phyloP scores from a whole-genome alignment of 1,139 yeast genomes.

The Suhomyces coccinellae region DNA sequence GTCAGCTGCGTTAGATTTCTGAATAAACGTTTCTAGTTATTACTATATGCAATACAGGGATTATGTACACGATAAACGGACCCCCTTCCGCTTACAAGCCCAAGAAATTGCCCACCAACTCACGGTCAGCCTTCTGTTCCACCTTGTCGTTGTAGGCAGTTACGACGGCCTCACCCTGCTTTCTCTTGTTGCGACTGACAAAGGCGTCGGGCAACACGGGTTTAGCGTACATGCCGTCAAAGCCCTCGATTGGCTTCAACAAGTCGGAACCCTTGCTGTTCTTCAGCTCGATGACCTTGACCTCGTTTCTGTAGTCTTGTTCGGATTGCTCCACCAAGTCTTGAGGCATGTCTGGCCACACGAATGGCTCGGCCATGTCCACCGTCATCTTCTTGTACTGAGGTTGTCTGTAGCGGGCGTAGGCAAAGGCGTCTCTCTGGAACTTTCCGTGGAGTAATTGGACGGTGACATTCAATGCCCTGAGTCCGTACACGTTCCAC shows the following conservation, averaged over 20 bases:
- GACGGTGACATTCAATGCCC: constrained; percentile 85
- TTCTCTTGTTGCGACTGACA: constrained; percentile 53
- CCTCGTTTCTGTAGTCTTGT: constrained; percentile 27
- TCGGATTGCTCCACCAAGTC: constrained; percentile 27
- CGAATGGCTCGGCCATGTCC: constrained; percentile 88
- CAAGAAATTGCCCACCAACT: constrained; percentile 31
- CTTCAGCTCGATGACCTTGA: constrained; percentile 29
- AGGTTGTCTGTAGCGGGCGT: constrained; percentile 74
- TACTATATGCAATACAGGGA: constrained; percentile 7
- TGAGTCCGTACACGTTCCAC: constrained; percentile 81
- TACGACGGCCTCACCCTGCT: constrained; percentile 43
- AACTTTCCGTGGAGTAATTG: constrained; percentile 78
- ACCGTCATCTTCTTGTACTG: constrained; percentile 93
- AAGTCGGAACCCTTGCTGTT: constrained; percentile 64
- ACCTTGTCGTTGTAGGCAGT: constrained; percentile 25
- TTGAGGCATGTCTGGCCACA: constrained; percentile 77
- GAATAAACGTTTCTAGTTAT: constrained; percentile 3
- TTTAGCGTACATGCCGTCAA: constrained; percentile 75
- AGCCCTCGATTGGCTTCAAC: constrained; percentile 66
- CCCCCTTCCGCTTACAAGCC: constrained; percentile 13
- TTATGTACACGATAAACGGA: constrained; percentile 2
- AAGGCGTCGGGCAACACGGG: constrained; percentile 72
- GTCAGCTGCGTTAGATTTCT: constrained; percentile 6
- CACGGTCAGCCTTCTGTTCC: constrained; percentile 30
- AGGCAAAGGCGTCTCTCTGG: constrained; percentile 57